Evolutionary conservation across 2,329 filamentous ascomycete species (phyloP), one percentile per base, ranked within the genome.

Genomic region (Orbilia brochopaga): DNA sequence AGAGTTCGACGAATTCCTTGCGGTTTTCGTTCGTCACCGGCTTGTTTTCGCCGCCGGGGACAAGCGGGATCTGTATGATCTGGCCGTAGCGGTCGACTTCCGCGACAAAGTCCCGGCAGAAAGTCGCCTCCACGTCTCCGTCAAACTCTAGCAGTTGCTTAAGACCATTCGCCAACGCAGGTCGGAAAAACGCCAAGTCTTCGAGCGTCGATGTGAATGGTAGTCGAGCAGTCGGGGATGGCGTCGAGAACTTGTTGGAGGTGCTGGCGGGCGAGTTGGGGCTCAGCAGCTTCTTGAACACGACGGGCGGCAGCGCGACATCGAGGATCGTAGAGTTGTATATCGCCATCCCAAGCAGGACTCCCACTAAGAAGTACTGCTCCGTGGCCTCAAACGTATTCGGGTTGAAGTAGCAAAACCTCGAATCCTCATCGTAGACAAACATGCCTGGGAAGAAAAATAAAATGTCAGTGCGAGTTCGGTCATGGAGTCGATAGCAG

Each of bases 281-380:
- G 1, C 90, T 87, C 44, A 96, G 83, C 19, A 97, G 84, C 79
- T 96, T 96, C 74, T 91, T 88, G 78, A 96, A 97, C 0, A 90
- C 88, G 78, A 96, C 96, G 0, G 92, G 90, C 0, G 92, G 92
- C 19, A 97, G 84, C 1, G 91, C 90, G 54, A 96, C 85, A 77
- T 96, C 92, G 17, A 97, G 82, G 75, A 96, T 96, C 0, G 91
- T 96, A 1, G 91, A 95, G 79, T 97, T 96, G 81, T 96, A 96
- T 73, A 97, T 96, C 13, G 92, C 92, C 67, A 97, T 82, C 0
- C 92, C 92, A 61, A 97, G 84, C 6, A 96, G 84, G 11, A 94
- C 90, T 0, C 92, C 92, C 27, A 97, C 90, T 21, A 96, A 83
- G 78, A 94, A 96, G 79, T 90, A 97, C 75, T 96, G 91, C 77